Evolutionary conservation across 257 asterid genomes (phyloP), one percentile per base, ranked within the genome.

Genomic region (Capsicum baccatum): DNA sequence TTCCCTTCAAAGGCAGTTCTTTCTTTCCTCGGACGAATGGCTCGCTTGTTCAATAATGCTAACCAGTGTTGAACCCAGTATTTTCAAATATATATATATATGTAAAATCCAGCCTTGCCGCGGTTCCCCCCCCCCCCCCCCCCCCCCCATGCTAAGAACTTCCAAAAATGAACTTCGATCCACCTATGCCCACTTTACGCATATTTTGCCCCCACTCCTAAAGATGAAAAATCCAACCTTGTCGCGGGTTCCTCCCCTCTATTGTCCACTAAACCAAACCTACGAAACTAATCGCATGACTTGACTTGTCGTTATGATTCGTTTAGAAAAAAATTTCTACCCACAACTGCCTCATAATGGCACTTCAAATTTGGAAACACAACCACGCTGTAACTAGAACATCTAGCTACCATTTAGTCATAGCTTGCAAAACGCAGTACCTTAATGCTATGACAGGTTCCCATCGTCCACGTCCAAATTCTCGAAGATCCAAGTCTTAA

Each of bases 331-430:
- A 16, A 39, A 44, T 0, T 16, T 69, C 54, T 17, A 15, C 39
- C 71, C 9, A 70, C 79, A n/a, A 70, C 35, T 17, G 33, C 33
- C 55, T 39, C 26, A 26, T 8, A 69, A 69, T 69, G 26, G 54
- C 33, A 68, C 78, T 8, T 9, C 54, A 16, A 39, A 9, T 69
- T 8, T 69, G 33, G 79, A 21, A 21, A n/a, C 33, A 69, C 52
- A 69, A 67, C 50, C n/a, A 48, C 48, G 80, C n/a, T 73, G 59
- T 47, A n/a, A 73, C 80, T 19, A 47, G 39, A 73, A 21, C 42
- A 73, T 47, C 42, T 47, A 73, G 57, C 16, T 3, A 69, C 54
- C 33, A 26, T 26, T 9, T 70, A 11, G 26, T 44, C 79, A 6
- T 58, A 39, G 54, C 37, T 9, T 56, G 83, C 70, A 35, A 58